These are phyloP conservation scores for Lithospermum erythrorhizon DNA, from an alignment of 257 asterid genomes.

Conservation along the genomic window DNA sequence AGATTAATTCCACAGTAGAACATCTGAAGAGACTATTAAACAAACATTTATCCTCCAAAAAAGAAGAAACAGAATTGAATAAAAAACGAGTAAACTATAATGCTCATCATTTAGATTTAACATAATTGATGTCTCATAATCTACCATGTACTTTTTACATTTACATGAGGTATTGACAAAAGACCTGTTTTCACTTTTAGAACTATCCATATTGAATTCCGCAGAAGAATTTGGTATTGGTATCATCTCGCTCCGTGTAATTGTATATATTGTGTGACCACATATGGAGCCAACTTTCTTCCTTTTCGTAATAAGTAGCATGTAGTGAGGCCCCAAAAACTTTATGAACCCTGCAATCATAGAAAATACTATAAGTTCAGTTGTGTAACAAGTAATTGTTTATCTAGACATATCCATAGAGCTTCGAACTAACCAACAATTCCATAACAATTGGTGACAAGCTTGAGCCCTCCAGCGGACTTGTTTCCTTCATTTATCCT, in stretches of 20 bases:
- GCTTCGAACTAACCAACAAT: conserved; percentile 56
- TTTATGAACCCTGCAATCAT: conserved; percentile 59
- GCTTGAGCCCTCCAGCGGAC: conserved; percentile 76
- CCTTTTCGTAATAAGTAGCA: conserved; percentile 78
- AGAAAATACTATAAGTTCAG: conserved; percentile 10
- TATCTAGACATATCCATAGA: conserved; percentile 2
- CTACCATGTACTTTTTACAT: conserved; percentile 38
- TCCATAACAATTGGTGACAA: conserved; percentile 76
- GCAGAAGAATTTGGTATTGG: conserved; percentile 55
- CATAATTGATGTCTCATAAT: conserved; percentile 14
- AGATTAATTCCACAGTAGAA: conserved; percentile 24
- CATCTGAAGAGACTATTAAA: conserved; percentile 17
- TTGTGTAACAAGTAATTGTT: background rate
- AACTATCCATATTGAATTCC: conserved; percentile 57
- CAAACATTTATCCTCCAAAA: conserved; percentile 10
- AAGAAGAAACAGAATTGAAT: conserved; percentile 11
- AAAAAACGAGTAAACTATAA: background rate
- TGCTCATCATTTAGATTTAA: background rate
- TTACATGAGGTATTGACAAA: conserved; percentile 62
- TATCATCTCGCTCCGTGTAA: conserved; percentile 70
- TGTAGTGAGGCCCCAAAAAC: conserved; percentile 89
- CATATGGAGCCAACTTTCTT: conserved; percentile 76
- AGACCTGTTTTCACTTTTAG: conserved; percentile 98
- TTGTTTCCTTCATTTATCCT: conserved; percentile 76
- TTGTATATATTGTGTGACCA: conserved; percentile 81